Conservation (phyloP, 2,329 filamentous ascomycete species). For the Trichoderma arundinaceum region DNA sequence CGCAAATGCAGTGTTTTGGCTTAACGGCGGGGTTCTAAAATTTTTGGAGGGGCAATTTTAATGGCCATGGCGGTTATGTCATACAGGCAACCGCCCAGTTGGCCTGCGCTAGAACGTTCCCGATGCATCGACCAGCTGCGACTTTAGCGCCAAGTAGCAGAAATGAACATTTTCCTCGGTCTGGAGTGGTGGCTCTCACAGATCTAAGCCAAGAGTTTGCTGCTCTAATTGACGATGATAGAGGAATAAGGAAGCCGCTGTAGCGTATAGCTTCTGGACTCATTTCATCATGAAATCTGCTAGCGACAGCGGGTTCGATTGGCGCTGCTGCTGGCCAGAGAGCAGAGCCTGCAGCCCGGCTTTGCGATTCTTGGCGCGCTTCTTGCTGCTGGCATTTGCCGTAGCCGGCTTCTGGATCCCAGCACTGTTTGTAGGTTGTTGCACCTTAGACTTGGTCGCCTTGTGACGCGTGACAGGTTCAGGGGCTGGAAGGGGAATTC, state of each 20-base stretch:
- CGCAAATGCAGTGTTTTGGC: slow-evolving; percentile 27
- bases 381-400: slow-evolving; percentile 66
- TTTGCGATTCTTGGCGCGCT: slow-evolving; percentile 68
- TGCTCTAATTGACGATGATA: too few species aligned
- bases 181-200: background rate
- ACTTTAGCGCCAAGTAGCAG: background rate
- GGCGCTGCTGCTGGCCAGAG: slow-evolving; percentile 55
- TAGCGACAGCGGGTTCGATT: slow-evolving; percentile 55
- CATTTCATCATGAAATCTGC: slow-evolving; percentile 58
- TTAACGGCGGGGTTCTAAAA: slow-evolving; percentile 35
- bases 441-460: slow-evolving; percentile 3
- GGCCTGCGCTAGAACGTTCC: slow-evolving; percentile 32
- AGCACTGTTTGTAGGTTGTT: background rate
- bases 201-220: too few species aligned
- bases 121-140: slow-evolving; percentile 11
- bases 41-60: slow-evolving; percentile 38
- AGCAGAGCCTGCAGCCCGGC: slow-evolving; percentile 69
- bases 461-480: slow-evolving; percentile 37
- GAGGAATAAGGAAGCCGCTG: background rate
- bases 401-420: slow-evolving; percentile 41
- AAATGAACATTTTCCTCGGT: background rate
- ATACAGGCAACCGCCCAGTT: slow-evolving; percentile 10
- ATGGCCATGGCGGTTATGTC: slow-evolving; percentile 30
- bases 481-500: slow-evolving; percentile 49
- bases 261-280: background rate